Percentiles rank a stretch among this genome's conserved stretches.
These are phyloP conservation scores for Rhizoclosmatium sp. DNA, from an alignment of 192 early-diverging fungal species.

Conservation along the genomic window DNA sequence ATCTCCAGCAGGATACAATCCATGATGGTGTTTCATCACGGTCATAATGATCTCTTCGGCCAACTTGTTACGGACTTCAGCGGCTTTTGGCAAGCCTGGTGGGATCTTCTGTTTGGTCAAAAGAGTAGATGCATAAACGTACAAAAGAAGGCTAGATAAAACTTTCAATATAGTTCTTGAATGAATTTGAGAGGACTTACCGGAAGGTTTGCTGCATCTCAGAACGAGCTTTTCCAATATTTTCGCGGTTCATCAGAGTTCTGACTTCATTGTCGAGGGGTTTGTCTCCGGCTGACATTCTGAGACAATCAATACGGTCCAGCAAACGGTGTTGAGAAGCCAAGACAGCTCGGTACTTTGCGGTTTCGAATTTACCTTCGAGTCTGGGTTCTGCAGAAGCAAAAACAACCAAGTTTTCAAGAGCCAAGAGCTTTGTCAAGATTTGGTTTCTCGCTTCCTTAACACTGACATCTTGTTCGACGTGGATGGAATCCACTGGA, in stretches of 20 bases:
- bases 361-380: conserved; percentile 9
- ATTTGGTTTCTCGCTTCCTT: conserved; percentile 25
- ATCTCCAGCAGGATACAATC: not conserved
- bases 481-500: not conserved
- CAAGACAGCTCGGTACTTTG: conserved; percentile 30
- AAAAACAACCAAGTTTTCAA: conserved; percentile 36
- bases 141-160: not conserved
- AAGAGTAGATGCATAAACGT: conserved; percentile 1
- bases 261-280: conserved; percentile 3
- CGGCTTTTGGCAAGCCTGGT: conserved; percentile 8
- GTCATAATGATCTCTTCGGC: not conserved
- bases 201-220: conserved; percentile 25
- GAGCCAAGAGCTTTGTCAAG: conserved; percentile 3
- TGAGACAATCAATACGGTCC: conserved; percentile 22
- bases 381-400: conserved; percentile 36
- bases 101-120: conserved; percentile 8
- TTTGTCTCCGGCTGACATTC: conserved; percentile 12
- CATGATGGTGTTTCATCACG: not conserved
- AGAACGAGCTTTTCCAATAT: not conserved
- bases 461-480: conserved; percentile 20
- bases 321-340: not conserved
- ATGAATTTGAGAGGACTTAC: not conserved
- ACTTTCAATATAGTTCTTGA: not conserved
- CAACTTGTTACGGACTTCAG: not conserved
- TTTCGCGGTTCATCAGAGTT: not conserved